Conservation (phyloP, 2,329 filamentous ascomycete species). For the Trichoderma sp. region DNA sequence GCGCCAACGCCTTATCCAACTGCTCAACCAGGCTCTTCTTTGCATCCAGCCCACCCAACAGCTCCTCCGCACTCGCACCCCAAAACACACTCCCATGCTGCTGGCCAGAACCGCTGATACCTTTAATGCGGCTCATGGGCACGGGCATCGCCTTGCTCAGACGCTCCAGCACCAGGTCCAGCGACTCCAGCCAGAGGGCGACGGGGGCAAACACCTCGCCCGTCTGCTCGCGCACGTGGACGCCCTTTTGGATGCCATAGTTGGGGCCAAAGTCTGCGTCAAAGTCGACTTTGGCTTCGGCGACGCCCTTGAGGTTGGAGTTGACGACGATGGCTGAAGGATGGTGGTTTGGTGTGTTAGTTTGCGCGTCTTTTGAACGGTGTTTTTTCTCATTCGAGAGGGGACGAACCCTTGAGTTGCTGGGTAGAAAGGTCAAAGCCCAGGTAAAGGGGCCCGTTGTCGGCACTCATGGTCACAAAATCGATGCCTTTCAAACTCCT, state of each 20-base stretch:
- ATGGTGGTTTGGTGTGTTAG: neutral
- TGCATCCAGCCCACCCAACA: conserved; percentile 61
- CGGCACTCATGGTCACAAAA: conserved; percentile 32
- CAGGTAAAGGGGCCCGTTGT: conserved; percentile 66
- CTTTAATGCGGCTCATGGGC: conserved; percentile 72
- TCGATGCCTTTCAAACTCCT: neutral
- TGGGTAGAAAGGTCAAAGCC: conserved; percentile 97
- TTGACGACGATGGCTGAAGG: conserved; percentile 73
- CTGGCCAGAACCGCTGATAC: conserved; percentile 88
- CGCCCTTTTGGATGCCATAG: conserved; percentile 84
- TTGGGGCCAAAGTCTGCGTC: conserved; percentile 73
- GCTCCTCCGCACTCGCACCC: conserved; percentile 64
- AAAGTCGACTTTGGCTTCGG: conserved; percentile 92
- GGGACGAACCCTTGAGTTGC: conserved; percentile 77
- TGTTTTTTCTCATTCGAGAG: neutral
- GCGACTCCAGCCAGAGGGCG: conserved; percentile 88
- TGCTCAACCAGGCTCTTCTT: conserved; percentile 67
- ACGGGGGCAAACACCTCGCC: conserved; percentile 92
- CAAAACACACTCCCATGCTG: conserved; percentile 98
- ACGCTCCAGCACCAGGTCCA: conserved; percentile 78
- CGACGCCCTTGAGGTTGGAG: conserved; percentile 74
- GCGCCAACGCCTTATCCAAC: conserved; percentile 70
- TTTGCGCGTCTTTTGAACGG: neutral
- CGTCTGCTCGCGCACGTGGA: conserved; percentile 75
- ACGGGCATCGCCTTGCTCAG: conserved; percentile 62